A percentile compares a stretch with the other conserved stretches of the same genome.
Conservation (phyloP, 1,284 basidiomycete genomes). For the Cutaneotrichosporon cavernicola region DNA sequence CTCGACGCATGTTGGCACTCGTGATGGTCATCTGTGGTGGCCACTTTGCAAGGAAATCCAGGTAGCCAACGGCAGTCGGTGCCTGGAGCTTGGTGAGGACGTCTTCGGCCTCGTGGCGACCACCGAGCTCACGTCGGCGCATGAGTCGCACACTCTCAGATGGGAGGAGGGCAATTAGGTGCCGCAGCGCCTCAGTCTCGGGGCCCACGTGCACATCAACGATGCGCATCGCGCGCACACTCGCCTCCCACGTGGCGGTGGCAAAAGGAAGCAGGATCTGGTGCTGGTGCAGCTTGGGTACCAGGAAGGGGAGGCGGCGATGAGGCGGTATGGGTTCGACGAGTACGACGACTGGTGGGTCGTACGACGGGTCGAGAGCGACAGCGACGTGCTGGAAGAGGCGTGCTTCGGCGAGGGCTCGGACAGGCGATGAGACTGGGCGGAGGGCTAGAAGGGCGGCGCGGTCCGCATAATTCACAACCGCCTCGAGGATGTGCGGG, state of each 20-base stretch:
- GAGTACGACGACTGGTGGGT: neutral
- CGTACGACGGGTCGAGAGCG: neutral
- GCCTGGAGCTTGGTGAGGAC: constrained; percentile 11
- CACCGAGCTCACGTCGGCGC: constrained; percentile 8
- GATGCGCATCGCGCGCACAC: neutral
- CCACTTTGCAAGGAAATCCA: constrained; percentile 8
- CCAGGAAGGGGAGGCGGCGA: constrained; percentile 5
- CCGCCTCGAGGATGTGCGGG: constrained; percentile 8
- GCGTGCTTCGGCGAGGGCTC: constrained; percentile 3
- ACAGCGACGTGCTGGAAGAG: constrained; percentile 6
- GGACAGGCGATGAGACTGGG: neutral
- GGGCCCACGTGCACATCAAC: constrained; percentile 7
- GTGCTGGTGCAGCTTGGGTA: constrained; percentile 8
- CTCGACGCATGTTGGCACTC: constrained; percentile 1
- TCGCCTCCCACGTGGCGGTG: neutral
- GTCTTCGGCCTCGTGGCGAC: constrained; percentile 4
- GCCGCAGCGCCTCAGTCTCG: constrained; percentile 5
- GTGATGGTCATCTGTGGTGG: constrained; percentile 7
- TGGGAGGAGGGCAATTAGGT: constrained; percentile 7
- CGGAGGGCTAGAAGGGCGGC: neutral
- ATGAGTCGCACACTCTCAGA: neutral
- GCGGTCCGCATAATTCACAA: neutral
- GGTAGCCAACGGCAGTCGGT: neutral
- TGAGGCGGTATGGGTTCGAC: neutral
- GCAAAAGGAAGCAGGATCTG: neutral